These are phyloP conservation scores for Cryptosporidium baileyi DNA, from an alignment of 169 alveolate genomes.

Conservation along the genomic window DNA sequence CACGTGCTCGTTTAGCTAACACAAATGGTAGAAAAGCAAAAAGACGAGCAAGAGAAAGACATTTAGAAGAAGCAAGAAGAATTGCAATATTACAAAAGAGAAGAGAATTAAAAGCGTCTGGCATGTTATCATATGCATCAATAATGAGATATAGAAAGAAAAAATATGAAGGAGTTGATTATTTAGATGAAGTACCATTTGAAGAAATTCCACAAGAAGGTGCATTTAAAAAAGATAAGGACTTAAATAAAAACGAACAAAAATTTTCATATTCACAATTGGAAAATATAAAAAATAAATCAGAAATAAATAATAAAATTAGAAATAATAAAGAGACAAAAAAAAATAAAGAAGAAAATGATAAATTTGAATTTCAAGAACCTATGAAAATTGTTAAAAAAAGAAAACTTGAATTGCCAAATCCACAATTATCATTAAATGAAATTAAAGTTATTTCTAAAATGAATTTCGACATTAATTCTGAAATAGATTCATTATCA, in stretches of 20 bases:
- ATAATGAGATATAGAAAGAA: constrained; percentile 84
- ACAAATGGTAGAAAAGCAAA: constrained; percentile 99
- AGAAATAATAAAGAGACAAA: constrained; percentile 1
- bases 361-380: constrained; percentile 17
- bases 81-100: constrained; percentile 95
- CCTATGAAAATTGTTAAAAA: constrained; percentile 28
- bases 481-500: neutral
- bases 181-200: constrained; percentile 93
- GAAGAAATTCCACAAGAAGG: constrained; percentile 94
- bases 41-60: constrained; percentile 97
- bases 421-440: constrained; percentile 40
- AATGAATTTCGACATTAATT: neutral
- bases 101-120: constrained; percentile 98
- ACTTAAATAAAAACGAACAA: constrained; percentile 71
- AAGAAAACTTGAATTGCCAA: constrained; percentile 36
- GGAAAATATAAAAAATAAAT: constrained; percentile 9
- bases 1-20: constrained; percentile 99
- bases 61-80: constrained; percentile 96
- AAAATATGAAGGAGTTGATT: constrained; percentile 89
- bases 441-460: constrained; percentile 20
- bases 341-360: neutral
- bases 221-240: constrained; percentile 85
- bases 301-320: neutral
- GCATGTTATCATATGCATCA: constrained; percentile 82
- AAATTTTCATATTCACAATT: constrained; percentile 62